Evolutionary conservation across 139 green algal genomes (phyloP).

Genomic region (Tetradesmus lagerheimii): DNA sequence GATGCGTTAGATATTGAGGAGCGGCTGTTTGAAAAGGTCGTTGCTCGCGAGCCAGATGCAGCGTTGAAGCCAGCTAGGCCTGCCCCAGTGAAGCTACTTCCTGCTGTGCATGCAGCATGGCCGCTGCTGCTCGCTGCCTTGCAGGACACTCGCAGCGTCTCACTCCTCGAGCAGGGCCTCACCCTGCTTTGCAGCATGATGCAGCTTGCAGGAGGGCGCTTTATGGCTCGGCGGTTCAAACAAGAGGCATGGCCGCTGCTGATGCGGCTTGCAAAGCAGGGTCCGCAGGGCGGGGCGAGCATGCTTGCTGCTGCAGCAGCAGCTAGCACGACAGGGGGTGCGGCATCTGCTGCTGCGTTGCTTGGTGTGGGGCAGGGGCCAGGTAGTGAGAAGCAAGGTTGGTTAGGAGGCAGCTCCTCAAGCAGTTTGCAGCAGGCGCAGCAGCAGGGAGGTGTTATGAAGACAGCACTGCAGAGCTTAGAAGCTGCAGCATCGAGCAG

Average conservation of each 20-base stretch:
- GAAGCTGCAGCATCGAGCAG: neutral
- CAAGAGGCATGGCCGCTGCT: conserved; percentile 76
- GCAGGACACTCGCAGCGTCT: conserved; percentile 62
- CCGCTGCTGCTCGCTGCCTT: conserved; percentile 67
- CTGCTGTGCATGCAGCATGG: conserved; percentile 77
- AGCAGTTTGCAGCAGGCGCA: neutral
- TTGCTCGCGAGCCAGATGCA: conserved; percentile 17
- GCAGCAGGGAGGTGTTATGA: neutral
- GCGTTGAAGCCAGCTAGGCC: conserved; percentile 59
- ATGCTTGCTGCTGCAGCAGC: neutral
- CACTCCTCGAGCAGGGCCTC: conserved; percentile 57
- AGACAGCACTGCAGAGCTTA: neutral
- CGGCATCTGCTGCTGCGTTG: neutral
- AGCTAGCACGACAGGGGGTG: neutral
- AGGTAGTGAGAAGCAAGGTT: neutral
- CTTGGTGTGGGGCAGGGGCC: neutral
- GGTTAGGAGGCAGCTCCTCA: neutral
- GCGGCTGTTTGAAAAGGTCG: conserved; percentile 52
- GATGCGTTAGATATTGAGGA: conserved; percentile 53
- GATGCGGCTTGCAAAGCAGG: conserved; percentile 57
- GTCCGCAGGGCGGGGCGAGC: neutral
- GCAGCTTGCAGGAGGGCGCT: conserved; percentile 58
- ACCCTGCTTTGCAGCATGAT: conserved; percentile 46
- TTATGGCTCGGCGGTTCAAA: conserved; percentile 70
- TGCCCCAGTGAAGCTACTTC: conserved; percentile 73